Percentiles rank a stretch among this genome's conserved stretches.
These are phyloP conservation scores for Euryodendron excelsum DNA, from an alignment of 148 eudicot genomes.

Conservation along the genomic window DNA sequence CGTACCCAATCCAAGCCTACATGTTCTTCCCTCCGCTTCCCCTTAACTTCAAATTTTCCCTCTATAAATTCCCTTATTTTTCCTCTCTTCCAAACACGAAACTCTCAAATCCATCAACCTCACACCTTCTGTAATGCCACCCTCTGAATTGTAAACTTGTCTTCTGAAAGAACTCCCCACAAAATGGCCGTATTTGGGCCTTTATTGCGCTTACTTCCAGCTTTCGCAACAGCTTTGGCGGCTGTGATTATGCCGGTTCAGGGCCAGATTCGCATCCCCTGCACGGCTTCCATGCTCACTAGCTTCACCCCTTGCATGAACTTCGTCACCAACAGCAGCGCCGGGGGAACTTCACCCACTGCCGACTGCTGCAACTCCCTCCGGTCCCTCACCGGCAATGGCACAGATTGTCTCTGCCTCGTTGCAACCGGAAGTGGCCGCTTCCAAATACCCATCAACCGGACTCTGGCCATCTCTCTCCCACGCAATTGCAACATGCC, in stretches of 20 bases:
- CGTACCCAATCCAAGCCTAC: constrained; percentile 57
- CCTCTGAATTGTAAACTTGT: too few relatives aligned
- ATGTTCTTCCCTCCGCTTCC: constrained; percentile 9
- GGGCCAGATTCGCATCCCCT: constrained; percentile 40
- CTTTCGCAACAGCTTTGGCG: constrained; percentile 21
- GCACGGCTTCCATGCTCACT: constrained; percentile 63
- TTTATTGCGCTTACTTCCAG: not conserved
- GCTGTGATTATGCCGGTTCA: constrained; percentile 14
- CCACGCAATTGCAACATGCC: constrained; percentile 82
- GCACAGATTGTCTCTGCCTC: constrained; percentile 71
- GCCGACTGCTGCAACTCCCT: constrained; percentile 67
- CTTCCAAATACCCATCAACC: constrained; percentile 65
- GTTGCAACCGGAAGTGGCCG: constrained; percentile 64
- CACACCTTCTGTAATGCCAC: not conserved
- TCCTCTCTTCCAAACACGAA: constrained; percentile 14
- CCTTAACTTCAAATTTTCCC: constrained; percentile 8
- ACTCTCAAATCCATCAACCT: not conserved
- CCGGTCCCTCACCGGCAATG: constrained; percentile 46
- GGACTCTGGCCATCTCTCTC: constrained; percentile 65
- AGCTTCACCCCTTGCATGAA: constrained; percentile 62
- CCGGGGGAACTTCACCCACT: constrained; percentile 49
- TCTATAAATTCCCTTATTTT: constrained; percentile 38
- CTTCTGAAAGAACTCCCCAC: not conserved
- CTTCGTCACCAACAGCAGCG: constrained; percentile 46
- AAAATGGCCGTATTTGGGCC: constrained; percentile 3